phyloP scores from a whole-genome alignment of 2,329 filamentous ascomycete genomes.

The Teratosphaeria gauchensis region DNA sequence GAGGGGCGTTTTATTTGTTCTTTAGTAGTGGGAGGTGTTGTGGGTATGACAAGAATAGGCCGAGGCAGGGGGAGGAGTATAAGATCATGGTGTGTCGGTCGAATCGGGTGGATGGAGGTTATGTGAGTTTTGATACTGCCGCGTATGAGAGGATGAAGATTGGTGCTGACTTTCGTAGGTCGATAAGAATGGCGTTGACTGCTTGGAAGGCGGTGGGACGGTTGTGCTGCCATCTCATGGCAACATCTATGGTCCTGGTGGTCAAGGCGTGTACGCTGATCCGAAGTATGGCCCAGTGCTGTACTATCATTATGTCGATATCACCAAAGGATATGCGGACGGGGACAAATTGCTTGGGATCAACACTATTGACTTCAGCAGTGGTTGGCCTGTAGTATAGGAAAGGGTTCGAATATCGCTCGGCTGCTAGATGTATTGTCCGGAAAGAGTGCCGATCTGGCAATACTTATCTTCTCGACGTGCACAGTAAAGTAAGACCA shows the following conservation, averaged over 20 bases:
- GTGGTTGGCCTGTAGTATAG: constrained; percentile 38
- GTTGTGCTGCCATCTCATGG: constrained; percentile 51
- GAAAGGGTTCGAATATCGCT: too few relatives aligned
- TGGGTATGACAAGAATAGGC: constrained; percentile 42
- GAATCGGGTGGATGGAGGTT: constrained; percentile 41
- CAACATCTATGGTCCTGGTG: constrained; percentile 55
- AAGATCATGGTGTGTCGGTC: constrained; percentile 56
- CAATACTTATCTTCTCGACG: too few relatives aligned
- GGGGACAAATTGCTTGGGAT: constrained; percentile 41
- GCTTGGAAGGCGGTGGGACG: constrained; percentile 49
- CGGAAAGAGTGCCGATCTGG: too few relatives aligned
- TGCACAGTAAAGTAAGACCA: too few relatives aligned
- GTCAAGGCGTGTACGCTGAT: constrained; percentile 51
- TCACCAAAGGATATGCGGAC: constrained; percentile 28
- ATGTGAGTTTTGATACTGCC: constrained; percentile 26
- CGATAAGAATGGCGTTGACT: constrained; percentile 45
- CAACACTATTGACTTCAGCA: constrained; percentile 41
- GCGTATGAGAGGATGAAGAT: not conserved
- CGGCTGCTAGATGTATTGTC: too few relatives aligned
- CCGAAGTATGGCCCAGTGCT: constrained; percentile 42
- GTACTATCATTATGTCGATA: constrained; percentile 55
- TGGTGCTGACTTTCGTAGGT: constrained; percentile 16
- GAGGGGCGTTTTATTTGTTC: constrained; percentile 54
- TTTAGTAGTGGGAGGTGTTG: constrained; percentile 55
- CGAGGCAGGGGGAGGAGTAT: constrained; percentile 53